Evolutionary conservation across 2,329 filamentous ascomycete species (phyloP).

Genomic region (Neurospora sp.): DNA sequence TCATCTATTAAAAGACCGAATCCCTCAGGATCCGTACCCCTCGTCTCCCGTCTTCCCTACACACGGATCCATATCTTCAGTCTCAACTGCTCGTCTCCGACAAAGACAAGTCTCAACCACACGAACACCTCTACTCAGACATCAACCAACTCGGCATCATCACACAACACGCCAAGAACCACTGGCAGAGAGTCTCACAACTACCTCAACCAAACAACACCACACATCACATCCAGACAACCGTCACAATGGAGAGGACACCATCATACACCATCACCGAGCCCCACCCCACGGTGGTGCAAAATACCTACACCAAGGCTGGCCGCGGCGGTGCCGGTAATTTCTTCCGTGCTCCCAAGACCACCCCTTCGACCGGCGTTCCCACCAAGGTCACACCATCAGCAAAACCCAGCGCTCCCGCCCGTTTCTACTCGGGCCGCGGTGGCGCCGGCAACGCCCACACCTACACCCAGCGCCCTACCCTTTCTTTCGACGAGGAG

Average conservation of each 20-base stretch:
- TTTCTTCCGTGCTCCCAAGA: slow-evolving; percentile 37
- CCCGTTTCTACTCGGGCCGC: slow-evolving; percentile 55
- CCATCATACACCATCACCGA: slow-evolving; percentile 35
- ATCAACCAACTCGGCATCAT: background rate
- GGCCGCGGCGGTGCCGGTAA: slow-evolving; percentile 49
- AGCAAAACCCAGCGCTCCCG: slow-evolving; percentile 29
- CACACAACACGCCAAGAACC: background rate
- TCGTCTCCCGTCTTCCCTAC: background rate
- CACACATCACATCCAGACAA: slow-evolving; percentile 9
- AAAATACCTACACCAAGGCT: slow-evolving; percentile 40
- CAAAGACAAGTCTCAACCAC: background rate
- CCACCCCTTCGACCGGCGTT: slow-evolving; percentile 39
- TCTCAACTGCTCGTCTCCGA: background rate
- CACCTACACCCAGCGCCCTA: slow-evolving; percentile 39
- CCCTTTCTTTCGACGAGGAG: slow-evolving; percentile 60
- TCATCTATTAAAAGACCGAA: background rate
- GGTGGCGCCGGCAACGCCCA: slow-evolving; percentile 59
- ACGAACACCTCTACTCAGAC: background rate
- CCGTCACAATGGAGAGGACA: slow-evolving; percentile 23
- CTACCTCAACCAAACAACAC: slow-evolving; percentile 3
- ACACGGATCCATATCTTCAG: background rate
- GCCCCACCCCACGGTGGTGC: slow-evolving; percentile 36
- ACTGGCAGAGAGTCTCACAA: background rate
- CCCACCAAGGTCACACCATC: slow-evolving; percentile 37
- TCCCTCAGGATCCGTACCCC: background rate